Percentiles rank a stretch among this genome's conserved stretches.
These are phyloP conservation scores for Pichia sp. DNA, from an alignment of 1,139 yeast genomes.

Conservation along the genomic window DNA sequence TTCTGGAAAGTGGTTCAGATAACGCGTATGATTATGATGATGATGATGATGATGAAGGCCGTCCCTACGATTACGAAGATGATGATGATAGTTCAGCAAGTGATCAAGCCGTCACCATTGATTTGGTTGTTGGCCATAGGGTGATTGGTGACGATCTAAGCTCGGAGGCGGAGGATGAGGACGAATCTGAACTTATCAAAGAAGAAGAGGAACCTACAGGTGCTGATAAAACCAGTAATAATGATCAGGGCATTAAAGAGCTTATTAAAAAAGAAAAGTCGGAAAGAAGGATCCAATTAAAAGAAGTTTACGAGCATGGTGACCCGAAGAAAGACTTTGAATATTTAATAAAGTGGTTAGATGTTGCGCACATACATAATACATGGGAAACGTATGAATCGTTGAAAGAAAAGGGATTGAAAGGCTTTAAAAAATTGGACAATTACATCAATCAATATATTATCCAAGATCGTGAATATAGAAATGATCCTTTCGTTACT, in stretches of 20 bases:
- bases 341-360: conserved; percentile 82
- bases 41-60: conserved; percentile 32
- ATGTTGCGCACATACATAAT: conserved; percentile 85
- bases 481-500: conserved; percentile 76
- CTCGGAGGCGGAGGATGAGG: conserved; percentile 30
- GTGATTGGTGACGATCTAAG: conserved; percentile 35
- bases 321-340: conserved; percentile 59
- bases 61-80: conserved; percentile 33
- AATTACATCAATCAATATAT: conserved; percentile 83
- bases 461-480: conserved; percentile 65
- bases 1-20: conserved; percentile 50
- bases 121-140: conserved; percentile 53
- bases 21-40: conserved; percentile 35
- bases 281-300: conserved; percentile 26
- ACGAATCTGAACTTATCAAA: no score
- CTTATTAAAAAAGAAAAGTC: conserved; percentile 12
- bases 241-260: conserved; percentile 4
- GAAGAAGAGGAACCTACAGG: conserved; percentile 7
- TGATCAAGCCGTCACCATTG: conserved; percentile 39
- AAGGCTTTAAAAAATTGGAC: conserved; percentile 83
- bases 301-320: conserved; percentile 25
- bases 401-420: conserved; percentile 43
- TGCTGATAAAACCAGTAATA: background rate
- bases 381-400: conserved; percentile 81
- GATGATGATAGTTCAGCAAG: conserved; percentile 23